A percentile compares a stretch with the other conserved stretches of the same genome.
These are phyloP conservation scores for Pneumocystis sp. DNA, from an alignment of 1,139 yeast species.

Conservation along the genomic window DNA sequence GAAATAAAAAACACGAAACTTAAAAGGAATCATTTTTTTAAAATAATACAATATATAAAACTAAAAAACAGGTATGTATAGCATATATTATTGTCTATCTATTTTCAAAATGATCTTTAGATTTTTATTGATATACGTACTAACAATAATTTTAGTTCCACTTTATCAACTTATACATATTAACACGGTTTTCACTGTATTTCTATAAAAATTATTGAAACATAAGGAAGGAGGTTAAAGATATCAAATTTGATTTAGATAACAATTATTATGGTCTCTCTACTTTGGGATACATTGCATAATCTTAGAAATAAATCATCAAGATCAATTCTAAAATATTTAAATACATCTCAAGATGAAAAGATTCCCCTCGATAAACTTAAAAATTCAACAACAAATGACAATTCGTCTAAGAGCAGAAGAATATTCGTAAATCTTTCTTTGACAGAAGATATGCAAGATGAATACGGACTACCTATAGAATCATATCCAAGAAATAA, in stretches of 20 bases:
- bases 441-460: slow-evolving; percentile 18
- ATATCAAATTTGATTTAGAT: background rate
- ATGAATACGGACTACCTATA: slow-evolving; percentile 48
- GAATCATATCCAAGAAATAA: slow-evolving; percentile 63
- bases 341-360: background rate
- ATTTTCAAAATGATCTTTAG: background rate
- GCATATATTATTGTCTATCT: background rate
- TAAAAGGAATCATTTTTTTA: background rate
- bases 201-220: background rate
- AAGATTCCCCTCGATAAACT: background rate
- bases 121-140: background rate
- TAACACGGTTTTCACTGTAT: background rate
- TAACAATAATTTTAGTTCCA: background rate
- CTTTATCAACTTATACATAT: background rate
- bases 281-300: background rate
- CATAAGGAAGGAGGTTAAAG: background rate
- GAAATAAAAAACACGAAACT: background rate
- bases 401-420: background rate
- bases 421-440: background rate
- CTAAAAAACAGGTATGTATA: background rate
- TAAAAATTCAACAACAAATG: background rate
- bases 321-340: background rate
- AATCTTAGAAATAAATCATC: background rate
- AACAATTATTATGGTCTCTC: background rate
- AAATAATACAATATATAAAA: background rate